Conservation (phyloP, 2,329 filamentous ascomycete genomes). For the Aspergillus japonicus region DNA sequence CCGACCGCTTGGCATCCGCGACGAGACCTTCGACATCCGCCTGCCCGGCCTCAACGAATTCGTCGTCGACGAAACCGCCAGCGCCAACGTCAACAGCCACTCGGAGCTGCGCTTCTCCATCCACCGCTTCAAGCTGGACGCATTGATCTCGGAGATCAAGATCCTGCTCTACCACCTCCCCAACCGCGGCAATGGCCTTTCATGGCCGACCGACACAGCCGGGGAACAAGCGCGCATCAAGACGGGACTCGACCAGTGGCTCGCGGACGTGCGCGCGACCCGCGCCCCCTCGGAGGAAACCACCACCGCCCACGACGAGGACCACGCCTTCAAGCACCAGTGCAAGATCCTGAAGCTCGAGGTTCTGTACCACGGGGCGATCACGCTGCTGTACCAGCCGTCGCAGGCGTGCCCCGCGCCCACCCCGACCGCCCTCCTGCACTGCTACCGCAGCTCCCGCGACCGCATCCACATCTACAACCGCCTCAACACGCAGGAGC, state of each 20-base stretch:
- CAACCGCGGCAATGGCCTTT: constrained; percentile 14
- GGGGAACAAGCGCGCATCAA: constrained; percentile 21
- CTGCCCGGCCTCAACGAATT: constrained; percentile 18
- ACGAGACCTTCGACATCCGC: constrained; percentile 39
- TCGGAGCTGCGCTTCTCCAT: constrained; percentile 22
- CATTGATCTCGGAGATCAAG: constrained; percentile 29
- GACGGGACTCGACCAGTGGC: constrained; percentile 23
- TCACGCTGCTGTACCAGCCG: constrained; percentile 39
- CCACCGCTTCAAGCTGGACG: constrained; percentile 29
- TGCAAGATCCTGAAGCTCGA: constrained; percentile 28
- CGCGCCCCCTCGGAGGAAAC: not conserved
- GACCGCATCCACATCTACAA: constrained; percentile 33
- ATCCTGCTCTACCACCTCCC: constrained; percentile 30
- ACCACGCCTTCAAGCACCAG: constrained; percentile 8
- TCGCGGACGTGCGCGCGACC: constrained; percentile 10
- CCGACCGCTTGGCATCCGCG: constrained; percentile 38
- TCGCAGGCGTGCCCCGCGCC: constrained; percentile 37
- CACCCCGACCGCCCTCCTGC: constrained; percentile 25
- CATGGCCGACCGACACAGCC: constrained; percentile 21
- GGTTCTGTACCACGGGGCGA: constrained; percentile 34
- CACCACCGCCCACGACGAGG: not conserved
- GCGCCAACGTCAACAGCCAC: constrained; percentile 8
- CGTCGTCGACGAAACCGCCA: not conserved
- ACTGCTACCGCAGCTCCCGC: constrained; percentile 32
- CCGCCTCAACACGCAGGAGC: constrained; percentile 29